These are phyloP conservation scores for Ceratocystis cacaofunesta DNA, from an alignment of 2,329 filamentous ascomycete genomes.

Conservation along the genomic window DNA sequence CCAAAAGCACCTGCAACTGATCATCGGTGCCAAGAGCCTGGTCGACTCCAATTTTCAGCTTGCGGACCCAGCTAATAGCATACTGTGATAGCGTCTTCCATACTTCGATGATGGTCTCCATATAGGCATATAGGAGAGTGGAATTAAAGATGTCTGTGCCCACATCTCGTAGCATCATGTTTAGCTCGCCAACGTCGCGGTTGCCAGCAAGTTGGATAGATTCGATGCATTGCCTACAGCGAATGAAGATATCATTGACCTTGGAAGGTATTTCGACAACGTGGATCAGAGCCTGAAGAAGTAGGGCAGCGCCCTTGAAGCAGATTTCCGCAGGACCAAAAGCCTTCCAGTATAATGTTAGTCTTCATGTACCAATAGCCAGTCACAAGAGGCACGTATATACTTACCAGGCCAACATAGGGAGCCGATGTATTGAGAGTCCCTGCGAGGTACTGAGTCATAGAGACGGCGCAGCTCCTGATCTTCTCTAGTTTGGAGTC, in stretches of 20 bases:
- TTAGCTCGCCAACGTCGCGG: not conserved
- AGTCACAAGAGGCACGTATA: not conserved
- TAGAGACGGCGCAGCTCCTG: not conserved
- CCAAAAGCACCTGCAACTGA: not conserved
- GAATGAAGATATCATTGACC: not conserved
- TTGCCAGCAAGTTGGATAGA: not conserved
- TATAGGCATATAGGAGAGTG: constrained; percentile 1
- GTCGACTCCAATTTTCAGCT: not conserved
- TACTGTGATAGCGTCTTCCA: not conserved
- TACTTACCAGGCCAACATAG: constrained; percentile 3
- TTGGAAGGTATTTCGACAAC: constrained; percentile 1
- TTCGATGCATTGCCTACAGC: constrained; percentile 1
- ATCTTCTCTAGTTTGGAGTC: not conserved
- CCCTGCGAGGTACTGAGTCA: not conserved
- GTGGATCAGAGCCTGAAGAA: constrained; percentile 1
- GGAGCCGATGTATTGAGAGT: not conserved
- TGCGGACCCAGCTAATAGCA: not conserved
- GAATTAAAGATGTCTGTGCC: constrained; percentile 4
- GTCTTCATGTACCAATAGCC: not conserved
- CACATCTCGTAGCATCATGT: not conserved
- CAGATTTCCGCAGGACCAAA: constrained; percentile 9
- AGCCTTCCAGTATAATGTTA: not conserved
- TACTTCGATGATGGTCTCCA: constrained; percentile 6
- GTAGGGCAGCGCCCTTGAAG: constrained; percentile 7
- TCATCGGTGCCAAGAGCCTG: not conserved